Conservation (phyloP, 352 stramenopile genomes). For the Globisporangium nunn region DNA sequence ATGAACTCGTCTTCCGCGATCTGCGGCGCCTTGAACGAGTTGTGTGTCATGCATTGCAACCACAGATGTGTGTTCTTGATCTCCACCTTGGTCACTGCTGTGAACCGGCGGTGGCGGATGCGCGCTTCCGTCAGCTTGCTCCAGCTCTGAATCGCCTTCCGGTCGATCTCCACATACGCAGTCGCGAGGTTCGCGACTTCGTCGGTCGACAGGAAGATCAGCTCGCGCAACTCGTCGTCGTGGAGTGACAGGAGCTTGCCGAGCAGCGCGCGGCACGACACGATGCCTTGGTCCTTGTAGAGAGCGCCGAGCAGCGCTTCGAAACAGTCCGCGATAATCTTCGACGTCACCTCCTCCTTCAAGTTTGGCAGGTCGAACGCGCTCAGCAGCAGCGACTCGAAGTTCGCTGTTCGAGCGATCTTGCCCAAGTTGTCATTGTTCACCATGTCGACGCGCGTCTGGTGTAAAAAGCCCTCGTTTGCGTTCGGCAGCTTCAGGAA, state of each 20-base stretch:
- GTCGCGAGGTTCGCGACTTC: constrained; percentile 37
- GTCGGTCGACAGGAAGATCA: constrained; percentile 54
- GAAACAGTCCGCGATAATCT: constrained; percentile 81
- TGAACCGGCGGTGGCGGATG: constrained; percentile 53
- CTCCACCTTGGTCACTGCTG: constrained; percentile 29
- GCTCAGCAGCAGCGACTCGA: constrained; percentile 64
- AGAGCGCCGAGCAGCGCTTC: constrained; percentile 75
- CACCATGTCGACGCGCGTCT: constrained; percentile 64
- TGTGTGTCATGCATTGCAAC: constrained; percentile 73
- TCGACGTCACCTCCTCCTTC: constrained; percentile 42
- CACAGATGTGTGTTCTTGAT: constrained; percentile 69
- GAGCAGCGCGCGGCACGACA: constrained; percentile 51
- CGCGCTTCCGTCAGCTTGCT: constrained; percentile 35
- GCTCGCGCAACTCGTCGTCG: constrained; percentile 42
- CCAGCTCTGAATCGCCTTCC: constrained; percentile 39
- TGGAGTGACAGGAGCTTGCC: constrained; percentile 52
- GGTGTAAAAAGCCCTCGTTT: constrained; percentile 58
- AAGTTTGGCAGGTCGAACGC: constrained; percentile 60
- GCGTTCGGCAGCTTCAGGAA: constrained; percentile 75
- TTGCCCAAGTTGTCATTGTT: constrained; percentile 76
- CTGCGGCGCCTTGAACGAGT: constrained; percentile 64
- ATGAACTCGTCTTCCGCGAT: constrained; percentile 68
- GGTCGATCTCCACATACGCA: constrained; percentile 48
- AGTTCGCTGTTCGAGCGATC: constrained; percentile 66
- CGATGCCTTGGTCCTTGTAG: constrained; percentile 77